Evolutionary conservation across 2,329 filamentous ascomycete species (phyloP), one percentile per base, ranked within the genome.

Genomic region (Penicillium expansum): DNA sequence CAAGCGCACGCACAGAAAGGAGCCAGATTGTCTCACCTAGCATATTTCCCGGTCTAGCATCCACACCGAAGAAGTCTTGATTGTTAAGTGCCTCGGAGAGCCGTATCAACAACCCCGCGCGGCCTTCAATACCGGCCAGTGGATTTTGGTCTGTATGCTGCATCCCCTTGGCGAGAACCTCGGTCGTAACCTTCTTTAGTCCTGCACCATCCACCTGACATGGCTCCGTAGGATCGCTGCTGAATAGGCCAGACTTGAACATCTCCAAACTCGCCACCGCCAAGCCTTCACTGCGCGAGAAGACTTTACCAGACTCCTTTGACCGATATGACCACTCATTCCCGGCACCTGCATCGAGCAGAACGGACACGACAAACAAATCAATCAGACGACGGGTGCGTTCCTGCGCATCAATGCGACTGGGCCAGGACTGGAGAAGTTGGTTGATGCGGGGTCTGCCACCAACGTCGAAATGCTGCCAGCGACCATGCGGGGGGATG

Each of bases 221-320:
- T 49, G 91, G 92, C 75, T 96, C 91, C 56, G 78, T 82, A 3
- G 85, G 80, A 70, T 93, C 85, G 74, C 92, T 90, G 62, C 92
- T 96, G 77, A 97, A 97, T 33, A 91, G 71, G 33, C 94, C 94
- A 14, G 84, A 81, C 77, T 96, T 96, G 83, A 96, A 97, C 92
- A 97, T 96, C 66, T 97, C 92, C 66, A 88, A 70, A 71, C 84
- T 87, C 42, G 86, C 86, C 10, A 89, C 86, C 9, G 92, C 92
- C 54, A 97, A 82, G 9, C 92, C 92, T 74, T 97, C 94, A 59
- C 92, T 96, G 49, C 94, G 86, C 51, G 86, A 82, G 75, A 93
- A 97, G 39, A 89, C 75, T 60, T 87, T 88, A 55, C 90, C 91
- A 62, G 92, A 95, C 70, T 96, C 92, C 61, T 87, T 87, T 71